phyloP scores from a whole-genome alignment of 1,139 yeast species.

The Geotrichum reessii region DNA sequence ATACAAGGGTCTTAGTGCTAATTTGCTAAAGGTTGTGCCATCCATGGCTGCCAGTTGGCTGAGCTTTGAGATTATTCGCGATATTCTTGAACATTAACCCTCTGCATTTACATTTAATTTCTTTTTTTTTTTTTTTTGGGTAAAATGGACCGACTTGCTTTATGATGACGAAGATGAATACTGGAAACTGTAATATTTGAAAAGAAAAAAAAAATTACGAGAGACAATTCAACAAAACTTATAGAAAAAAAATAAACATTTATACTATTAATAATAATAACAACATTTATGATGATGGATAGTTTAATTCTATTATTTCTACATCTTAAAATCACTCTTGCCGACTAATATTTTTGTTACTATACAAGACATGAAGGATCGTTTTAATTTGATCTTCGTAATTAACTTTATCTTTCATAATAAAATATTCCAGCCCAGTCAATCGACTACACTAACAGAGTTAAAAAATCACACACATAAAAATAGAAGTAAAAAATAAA shows the following conservation, averaged over 20 bases:
- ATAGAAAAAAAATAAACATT: not conserved
- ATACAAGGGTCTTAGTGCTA: slow-evolving; percentile 84
- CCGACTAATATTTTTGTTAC: no score
- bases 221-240: not conserved
- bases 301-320: no score
- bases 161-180: not conserved
- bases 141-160: not conserved
- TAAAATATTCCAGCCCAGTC: no score
- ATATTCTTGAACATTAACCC: slow-evolving; percentile 23
- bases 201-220: not conserved
- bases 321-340: no score
- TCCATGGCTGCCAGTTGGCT: slow-evolving; percentile 95
- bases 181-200: not conserved
- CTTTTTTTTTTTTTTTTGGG: not conserved
- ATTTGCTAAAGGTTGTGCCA: slow-evolving; percentile 84
- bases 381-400: no score
- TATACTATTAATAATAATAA: not conserved
- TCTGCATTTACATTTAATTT: not conserved
- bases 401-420: no score
- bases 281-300: not conserved
- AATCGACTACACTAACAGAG: no score
- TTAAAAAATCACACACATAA: no score
- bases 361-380: no score
- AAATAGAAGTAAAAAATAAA: no score
- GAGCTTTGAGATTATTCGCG: slow-evolving; percentile 66